Conservation (phyloP, 345 rosid genomes). For the Eucalyptus curtisii region DNA sequence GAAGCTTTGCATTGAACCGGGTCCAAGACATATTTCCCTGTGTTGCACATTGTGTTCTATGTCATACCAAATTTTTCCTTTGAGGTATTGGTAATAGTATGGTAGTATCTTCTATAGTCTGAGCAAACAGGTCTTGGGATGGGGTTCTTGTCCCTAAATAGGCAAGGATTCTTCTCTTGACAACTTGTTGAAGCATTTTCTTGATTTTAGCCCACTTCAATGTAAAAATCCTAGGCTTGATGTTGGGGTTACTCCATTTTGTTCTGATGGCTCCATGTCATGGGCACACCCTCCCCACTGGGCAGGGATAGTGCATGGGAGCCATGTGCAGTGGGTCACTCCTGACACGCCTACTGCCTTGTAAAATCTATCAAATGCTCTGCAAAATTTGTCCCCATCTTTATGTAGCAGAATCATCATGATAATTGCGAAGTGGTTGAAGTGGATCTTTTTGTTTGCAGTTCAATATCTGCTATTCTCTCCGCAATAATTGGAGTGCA, state of each 20-base stretch:
- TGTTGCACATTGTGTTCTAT: not conserved
- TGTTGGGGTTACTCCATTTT: not conserved
- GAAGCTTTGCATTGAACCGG: not conserved
- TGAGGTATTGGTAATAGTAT: not conserved
- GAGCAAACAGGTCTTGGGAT: not conserved
- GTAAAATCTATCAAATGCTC: not conserved
- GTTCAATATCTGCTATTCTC: slow-evolving; percentile 70
- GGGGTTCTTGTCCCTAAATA: not conserved
- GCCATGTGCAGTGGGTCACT: not conserved
- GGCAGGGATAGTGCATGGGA: not conserved
- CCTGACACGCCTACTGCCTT: not conserved
- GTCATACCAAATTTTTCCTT: not conserved
- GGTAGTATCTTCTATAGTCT: not conserved
- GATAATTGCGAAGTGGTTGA: not conserved
- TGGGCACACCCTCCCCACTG: not conserved
- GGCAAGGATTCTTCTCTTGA: not conserved
- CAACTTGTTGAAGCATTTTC: not conserved
- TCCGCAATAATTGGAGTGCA: slow-evolving; percentile 78
- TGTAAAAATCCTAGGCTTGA: not conserved
- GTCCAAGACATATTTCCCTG: not conserved
- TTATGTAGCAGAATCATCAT: not conserved
- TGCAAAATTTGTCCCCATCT: not conserved
- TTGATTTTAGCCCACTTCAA: not conserved
- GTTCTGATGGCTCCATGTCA: not conserved
- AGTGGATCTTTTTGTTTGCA: slow-evolving; percentile 14